These are phyloP conservation scores for Ceratocystis lukuohia DNA, from an alignment of 2,329 filamentous ascomycete genomes.

Conservation along the genomic window DNA sequence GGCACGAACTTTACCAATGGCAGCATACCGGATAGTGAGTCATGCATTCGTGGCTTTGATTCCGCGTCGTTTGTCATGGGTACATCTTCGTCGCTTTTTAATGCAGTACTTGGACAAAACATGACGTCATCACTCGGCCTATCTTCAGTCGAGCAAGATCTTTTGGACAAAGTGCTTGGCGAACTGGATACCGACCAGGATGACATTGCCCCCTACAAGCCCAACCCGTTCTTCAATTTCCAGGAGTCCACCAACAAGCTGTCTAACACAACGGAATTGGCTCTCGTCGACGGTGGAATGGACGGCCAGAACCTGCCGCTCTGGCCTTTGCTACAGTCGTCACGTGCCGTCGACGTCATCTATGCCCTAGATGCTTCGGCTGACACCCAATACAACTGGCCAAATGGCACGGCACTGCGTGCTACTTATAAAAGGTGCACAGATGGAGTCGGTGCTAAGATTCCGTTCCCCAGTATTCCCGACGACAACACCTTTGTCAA, in stretches of 20 bases:
- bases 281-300: conserved; percentile 68
- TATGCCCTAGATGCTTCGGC: conserved; percentile 52
- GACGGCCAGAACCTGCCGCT: conserved; percentile 71
- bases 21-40: conserved; percentile 31
- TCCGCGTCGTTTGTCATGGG: conserved; percentile 71
- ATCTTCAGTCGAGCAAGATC: conserved; percentile 27
- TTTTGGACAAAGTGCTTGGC: conserved; percentile 37
- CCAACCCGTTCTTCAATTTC: conserved; percentile 46
- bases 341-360: conserved; percentile 46
- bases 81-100: conserved; percentile 71
- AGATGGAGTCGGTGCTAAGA: conserved; percentile 35
- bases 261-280: conserved; percentile 40
- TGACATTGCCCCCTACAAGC: conserved; percentile 60
- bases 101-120: conserved; percentile 50
- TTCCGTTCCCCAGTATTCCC: conserved; percentile 46
- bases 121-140: conserved; percentile 18
- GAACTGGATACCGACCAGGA: conserved; percentile 46
- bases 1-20: conserved; percentile 46
- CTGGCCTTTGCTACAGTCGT: conserved; percentile 43
- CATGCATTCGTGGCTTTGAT: conserved; percentile 53
- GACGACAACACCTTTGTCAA: conserved; percentile 42
- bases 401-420: conserved; percentile 45
- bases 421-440: conserved; percentile 44
- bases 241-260: conserved; percentile 33
- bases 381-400: conserved; percentile 45